Conservation (phyloP, 768 basidiomycete species). For the Podaxis sp. region DNA sequence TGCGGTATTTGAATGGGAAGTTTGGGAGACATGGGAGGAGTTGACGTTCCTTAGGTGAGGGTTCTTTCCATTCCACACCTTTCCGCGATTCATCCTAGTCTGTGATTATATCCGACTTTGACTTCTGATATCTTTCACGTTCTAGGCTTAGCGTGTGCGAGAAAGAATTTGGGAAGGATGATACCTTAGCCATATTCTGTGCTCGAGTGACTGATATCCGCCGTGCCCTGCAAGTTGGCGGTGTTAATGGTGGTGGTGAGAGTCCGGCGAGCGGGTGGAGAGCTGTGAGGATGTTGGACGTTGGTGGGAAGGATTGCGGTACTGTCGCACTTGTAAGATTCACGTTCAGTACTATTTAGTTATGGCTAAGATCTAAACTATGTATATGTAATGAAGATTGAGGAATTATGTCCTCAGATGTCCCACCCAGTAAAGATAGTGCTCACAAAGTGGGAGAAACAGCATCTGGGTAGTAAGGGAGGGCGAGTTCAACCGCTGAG, state of each 20-base stretch:
- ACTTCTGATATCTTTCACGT: neutral
- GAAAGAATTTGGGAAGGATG: slow-evolving; percentile 42
- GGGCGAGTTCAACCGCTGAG: too few species aligned
- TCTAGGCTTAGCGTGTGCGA: slow-evolving; percentile 35
- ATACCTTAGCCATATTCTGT: slow-evolving; percentile 50
- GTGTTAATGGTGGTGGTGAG: neutral
- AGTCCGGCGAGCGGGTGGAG: slow-evolving; percentile 29
- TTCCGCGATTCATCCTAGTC: neutral
- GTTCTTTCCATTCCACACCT: neutral
- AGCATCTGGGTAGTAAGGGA: too few species aligned
- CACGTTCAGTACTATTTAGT: slow-evolving; percentile 21
- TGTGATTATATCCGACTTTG: neutral
- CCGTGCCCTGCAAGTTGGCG: slow-evolving; percentile 27
- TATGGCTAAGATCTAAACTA: too few species aligned
- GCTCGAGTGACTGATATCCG: slow-evolving; percentile 39
- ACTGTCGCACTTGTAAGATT: slow-evolving; percentile 33
- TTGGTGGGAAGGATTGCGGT: slow-evolving; percentile 47
- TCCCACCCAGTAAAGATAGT: too few species aligned
- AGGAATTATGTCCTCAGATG: too few species aligned
- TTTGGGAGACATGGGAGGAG: slow-evolving; percentile 42
- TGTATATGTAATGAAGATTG: too few species aligned
- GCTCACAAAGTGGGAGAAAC: too few species aligned
- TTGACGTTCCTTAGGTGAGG: slow-evolving; percentile 51
- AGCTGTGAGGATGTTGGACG: slow-evolving; percentile 47
- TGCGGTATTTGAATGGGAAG: slow-evolving; percentile 44